phyloP scores from a whole-genome alignment of 2,329 filamentous ascomycete genomes.

The Akanthomyces muscarius region DNA sequence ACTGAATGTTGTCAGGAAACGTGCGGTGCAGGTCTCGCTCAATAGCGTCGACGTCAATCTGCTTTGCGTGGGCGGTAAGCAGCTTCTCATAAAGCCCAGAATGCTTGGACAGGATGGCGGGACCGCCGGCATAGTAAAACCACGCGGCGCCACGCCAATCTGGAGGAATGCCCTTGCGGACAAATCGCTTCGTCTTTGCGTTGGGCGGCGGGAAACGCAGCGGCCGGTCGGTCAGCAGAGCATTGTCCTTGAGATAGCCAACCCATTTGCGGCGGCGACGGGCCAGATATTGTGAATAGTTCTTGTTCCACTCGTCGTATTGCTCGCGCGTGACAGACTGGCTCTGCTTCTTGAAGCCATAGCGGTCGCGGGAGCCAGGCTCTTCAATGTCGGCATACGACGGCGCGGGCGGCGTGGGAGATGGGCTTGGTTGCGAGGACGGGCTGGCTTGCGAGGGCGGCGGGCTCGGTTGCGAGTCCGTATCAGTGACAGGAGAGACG shows the following conservation, averaged over 20 bases:
- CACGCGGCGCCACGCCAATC: constrained; percentile 94
- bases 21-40: constrained; percentile 91
- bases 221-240: constrained; percentile 66
- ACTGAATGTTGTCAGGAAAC: constrained; percentile 89
- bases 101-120: constrained; percentile 70
- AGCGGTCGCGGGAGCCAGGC: constrained; percentile 64
- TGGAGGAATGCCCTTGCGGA: constrained; percentile 88
- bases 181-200: constrained; percentile 81
- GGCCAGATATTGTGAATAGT: constrained; percentile 71
- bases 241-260: constrained; percentile 69
- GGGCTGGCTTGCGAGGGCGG: constrained; percentile 16
- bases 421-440: not conserved
- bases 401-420: constrained; percentile 16
- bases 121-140: constrained; percentile 94
- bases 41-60: constrained; percentile 80
- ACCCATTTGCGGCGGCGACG: constrained; percentile 80
- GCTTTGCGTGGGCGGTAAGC: constrained; percentile 60
- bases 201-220: constrained; percentile 75
- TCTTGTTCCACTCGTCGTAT: constrained; percentile 76
- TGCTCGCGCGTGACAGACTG: constrained; percentile 71
- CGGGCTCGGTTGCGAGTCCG: constrained; percentile 8
- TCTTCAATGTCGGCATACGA: constrained; percentile 39
- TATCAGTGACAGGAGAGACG: constrained; percentile 20
- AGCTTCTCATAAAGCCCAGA: constrained; percentile 72
- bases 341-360: constrained; percentile 87